phyloP scores from a whole-genome alignment of 106 monocot species.

The Platanthera guangdongensis region DNA sequence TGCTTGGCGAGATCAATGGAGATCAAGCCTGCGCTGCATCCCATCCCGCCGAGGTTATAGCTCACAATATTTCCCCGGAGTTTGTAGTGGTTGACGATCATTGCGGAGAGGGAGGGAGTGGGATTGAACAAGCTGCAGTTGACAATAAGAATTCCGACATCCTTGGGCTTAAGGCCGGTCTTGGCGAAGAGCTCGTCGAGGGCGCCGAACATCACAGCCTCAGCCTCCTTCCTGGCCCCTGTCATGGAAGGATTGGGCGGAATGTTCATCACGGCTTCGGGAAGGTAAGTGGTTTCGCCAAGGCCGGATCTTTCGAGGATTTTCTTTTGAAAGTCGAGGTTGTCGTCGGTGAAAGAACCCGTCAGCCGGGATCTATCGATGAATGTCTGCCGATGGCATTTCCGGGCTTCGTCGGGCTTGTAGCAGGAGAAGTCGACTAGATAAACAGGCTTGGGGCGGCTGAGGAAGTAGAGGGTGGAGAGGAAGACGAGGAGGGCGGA shows the following conservation, averaged over 20 bases:
- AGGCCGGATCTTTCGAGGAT: slow-evolving; percentile 16
- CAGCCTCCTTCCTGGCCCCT: slow-evolving; percentile 14
- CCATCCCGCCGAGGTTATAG: slow-evolving; percentile 19
- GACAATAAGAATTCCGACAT: slow-evolving; percentile 12
- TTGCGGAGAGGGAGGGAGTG: slow-evolving; percentile 13
- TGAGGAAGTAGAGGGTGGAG: slow-evolving; percentile 16
- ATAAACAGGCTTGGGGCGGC: slow-evolving; percentile 12
- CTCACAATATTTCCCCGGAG: slow-evolving; percentile 17
- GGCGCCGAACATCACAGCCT: slow-evolving; percentile 13
- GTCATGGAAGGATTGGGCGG: slow-evolving; percentile 16
- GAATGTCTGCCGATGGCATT: slow-evolving; percentile 7
- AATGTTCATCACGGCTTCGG: slow-evolving; percentile 8
- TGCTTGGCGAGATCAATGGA: slow-evolving; percentile 20
- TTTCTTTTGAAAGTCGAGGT: slow-evolving; percentile 10
- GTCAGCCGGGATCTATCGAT: not conserved
- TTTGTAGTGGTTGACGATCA: slow-evolving; percentile 18
- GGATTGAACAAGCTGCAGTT: slow-evolving; percentile 20
- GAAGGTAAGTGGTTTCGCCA: slow-evolving; percentile 16
- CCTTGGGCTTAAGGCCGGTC: slow-evolving; percentile 9
- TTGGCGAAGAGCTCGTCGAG: slow-evolving; percentile 14
- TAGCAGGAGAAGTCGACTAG: slow-evolving; percentile 18
- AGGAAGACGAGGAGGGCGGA: slow-evolving; percentile 16
- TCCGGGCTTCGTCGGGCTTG: slow-evolving; percentile 15
- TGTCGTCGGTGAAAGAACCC: slow-evolving; percentile 9
- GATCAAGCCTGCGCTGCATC: slow-evolving; percentile 15